Conservation (phyloP, 345 rosid genomes). For the Syzygium grande region DNA sequence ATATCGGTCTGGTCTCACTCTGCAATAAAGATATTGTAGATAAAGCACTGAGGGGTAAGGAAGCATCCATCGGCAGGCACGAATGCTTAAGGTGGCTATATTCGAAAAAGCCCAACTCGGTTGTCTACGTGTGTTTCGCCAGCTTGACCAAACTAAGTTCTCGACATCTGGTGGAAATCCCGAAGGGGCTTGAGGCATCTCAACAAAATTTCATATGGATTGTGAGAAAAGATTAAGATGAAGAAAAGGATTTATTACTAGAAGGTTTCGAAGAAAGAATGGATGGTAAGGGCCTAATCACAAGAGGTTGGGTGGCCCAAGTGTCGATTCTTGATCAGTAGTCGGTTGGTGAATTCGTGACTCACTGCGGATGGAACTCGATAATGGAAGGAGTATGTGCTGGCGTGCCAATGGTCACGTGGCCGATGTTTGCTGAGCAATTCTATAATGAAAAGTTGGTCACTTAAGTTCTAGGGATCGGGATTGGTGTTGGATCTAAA, state of each 20-base stretch:
- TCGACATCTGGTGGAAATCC: conserved; percentile 12
- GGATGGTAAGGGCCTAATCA: conserved; percentile 5
- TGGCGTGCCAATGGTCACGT: conserved; percentile 18
- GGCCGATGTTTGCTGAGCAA: conserved; percentile 16
- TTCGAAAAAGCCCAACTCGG: conserved; percentile 29
- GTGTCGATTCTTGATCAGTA: conserved; percentile 13
- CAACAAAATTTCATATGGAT: conserved; percentile 7
- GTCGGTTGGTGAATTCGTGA: conserved; percentile 10
- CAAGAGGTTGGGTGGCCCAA: conserved; percentile 18
- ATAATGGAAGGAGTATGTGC: conserved; percentile 13
- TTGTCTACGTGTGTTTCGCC: conserved; percentile 37
- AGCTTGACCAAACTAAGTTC: conserved; percentile 26
- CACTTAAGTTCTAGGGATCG: not conserved
- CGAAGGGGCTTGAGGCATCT: conserved; percentile 12
- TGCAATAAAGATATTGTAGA: conserved; percentile 14
- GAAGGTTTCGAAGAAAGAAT: conserved; percentile 19
- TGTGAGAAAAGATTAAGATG: not conserved
- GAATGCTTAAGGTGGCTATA: conserved; percentile 31
- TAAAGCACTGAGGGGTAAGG: conserved; percentile 19
- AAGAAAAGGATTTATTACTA: not conserved
- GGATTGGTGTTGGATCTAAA: not conserved
- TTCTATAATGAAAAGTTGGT: not conserved
- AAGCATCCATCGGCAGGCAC: conserved; percentile 11
- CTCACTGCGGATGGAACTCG: conserved; percentile 23
- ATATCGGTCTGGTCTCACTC: conserved; percentile 34